Conservation (phyloP, 2,329 filamentous ascomycete species). For the Juglanconis juglandina region DNA sequence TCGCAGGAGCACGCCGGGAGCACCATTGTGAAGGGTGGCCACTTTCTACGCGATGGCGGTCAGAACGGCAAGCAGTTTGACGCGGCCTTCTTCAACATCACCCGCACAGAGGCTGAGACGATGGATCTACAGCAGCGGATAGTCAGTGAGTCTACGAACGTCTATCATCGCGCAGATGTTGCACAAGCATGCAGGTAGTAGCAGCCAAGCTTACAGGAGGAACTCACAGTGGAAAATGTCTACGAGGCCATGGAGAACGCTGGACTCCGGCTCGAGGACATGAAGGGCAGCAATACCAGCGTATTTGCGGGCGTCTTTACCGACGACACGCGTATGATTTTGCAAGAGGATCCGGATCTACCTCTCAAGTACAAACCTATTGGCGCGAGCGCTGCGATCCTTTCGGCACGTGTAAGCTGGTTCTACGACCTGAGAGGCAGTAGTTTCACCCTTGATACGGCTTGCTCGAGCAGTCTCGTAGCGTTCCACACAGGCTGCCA, state of each 20-base stretch:
- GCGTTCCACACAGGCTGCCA: constrained; percentile 23
- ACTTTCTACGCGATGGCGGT: constrained; percentile 12
- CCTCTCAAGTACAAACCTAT: constrained; percentile 31
- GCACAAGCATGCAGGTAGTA: background rate
- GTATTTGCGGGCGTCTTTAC: constrained; percentile 32
- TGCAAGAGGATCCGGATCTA: constrained; percentile 24
- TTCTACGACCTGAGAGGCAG: constrained; percentile 39
- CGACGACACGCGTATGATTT: constrained; percentile 29
- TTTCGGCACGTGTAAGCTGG: constrained; percentile 40
- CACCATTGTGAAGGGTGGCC: constrained; percentile 8
- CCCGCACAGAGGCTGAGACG: constrained; percentile 10
- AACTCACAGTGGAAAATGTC: constrained; percentile 11
- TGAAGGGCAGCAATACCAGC: constrained; percentile 31
- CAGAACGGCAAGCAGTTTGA: constrained; percentile 14
- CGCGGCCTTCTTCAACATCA: constrained; percentile 15
- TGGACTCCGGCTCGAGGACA: constrained; percentile 22
- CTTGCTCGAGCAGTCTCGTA: constrained; percentile 40
- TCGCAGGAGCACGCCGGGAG: constrained; percentile 4
- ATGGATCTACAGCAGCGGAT: constrained; percentile 12
- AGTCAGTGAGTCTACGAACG: constrained; percentile 5
- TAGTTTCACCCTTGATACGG: constrained; percentile 44
- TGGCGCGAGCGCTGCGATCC: constrained; percentile 33
- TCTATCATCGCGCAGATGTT: background rate
- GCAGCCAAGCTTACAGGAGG: background rate
- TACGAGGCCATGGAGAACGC: constrained; percentile 16